Percentiles rank a stretch among this genome's conserved stretches.
Conservation (phyloP, 2,329 filamentous ascomycete species). For the Ophiostoma quercus region DNA sequence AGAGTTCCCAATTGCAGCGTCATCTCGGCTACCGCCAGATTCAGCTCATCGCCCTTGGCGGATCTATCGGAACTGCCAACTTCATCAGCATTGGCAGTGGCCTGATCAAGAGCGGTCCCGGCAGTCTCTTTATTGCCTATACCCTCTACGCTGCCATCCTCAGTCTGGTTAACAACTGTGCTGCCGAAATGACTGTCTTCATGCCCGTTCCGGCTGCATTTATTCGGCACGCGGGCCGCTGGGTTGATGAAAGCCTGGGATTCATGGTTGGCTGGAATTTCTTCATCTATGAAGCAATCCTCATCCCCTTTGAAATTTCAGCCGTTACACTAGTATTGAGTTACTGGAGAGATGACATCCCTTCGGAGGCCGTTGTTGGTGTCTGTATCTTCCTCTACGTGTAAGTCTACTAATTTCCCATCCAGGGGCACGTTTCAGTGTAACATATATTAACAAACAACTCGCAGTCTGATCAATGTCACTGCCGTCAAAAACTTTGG, state of each 20-base stretch:
- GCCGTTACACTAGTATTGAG: constrained; percentile 40
- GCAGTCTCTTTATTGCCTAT: constrained; percentile 52
- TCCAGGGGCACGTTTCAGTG: not conserved
- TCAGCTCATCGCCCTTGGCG: constrained; percentile 55
- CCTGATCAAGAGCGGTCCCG: constrained; percentile 29
- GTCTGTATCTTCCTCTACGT: constrained; percentile 41
- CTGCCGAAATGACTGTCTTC: constrained; percentile 59
- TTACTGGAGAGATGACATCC: constrained; percentile 45
- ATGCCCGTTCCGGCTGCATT: constrained; percentile 60
- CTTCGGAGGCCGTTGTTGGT: constrained; percentile 48
- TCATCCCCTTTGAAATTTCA: constrained; percentile 41
- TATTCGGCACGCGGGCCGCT: constrained; percentile 59
- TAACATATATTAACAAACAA: not conserved
- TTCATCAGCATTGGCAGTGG: constrained; percentile 59
- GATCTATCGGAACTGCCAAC: constrained; percentile 53
- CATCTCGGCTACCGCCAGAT: constrained; percentile 51
- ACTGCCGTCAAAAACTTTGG: constrained; percentile 36
- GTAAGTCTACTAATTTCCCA: not conserved
- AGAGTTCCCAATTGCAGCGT: constrained; percentile 36
- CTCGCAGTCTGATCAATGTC: constrained; percentile 23
- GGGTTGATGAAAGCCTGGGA: constrained; percentile 59
- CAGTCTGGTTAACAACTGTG: constrained; percentile 58
- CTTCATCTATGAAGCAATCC: constrained; percentile 39
- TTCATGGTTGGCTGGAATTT: constrained; percentile 49
- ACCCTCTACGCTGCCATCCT: constrained; percentile 51